Percentiles rank a stretch among this genome's conserved stretches.
Evolutionary conservation across 768 basidiomycete genomes (phyloP).

Genomic region (Tephrocybe rancida): DNA sequence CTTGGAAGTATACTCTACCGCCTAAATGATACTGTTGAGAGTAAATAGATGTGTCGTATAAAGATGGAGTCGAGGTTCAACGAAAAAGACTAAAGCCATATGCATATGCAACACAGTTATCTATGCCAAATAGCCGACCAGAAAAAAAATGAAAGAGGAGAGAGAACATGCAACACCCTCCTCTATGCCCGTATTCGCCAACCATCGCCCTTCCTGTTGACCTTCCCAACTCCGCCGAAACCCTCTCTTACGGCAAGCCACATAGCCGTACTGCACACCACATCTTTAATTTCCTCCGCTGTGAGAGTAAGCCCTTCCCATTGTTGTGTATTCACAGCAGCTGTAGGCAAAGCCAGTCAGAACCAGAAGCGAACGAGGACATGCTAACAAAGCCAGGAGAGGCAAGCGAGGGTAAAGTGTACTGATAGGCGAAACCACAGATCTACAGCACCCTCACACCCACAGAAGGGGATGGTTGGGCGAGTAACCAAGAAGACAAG

Average conservation of each 20-base stretch:
- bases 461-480: too few species aligned
- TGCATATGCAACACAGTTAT: too few species aligned
- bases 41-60: too few species aligned
- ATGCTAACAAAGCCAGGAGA: not conserved
- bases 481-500: too few species aligned
- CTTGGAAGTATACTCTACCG: too few species aligned
- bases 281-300: slow-evolving; percentile 93
- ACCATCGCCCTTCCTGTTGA: slow-evolving; percentile 76
- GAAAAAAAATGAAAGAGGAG: not conserved
- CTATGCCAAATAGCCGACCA: too few species aligned
- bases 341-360: not conserved
- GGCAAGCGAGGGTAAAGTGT: not conserved
- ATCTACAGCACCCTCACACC: too few species aligned
- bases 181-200: slow-evolving; percentile 70
- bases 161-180: not conserved
- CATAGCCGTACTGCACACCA: slow-evolving; percentile 83
- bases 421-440: too few species aligned
- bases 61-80: too few species aligned
- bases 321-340: slow-evolving; percentile 7
- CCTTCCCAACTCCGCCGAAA: slow-evolving; percentile 88
- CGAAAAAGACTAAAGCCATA: too few species aligned
- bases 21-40: too few species aligned
- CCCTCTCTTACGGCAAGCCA: slow-evolving; percentile 93
- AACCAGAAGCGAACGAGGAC: not conserved
- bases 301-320: slow-evolving; percentile 60